phyloP scores from a whole-genome alignment of 331 rosid species.

The Quercus tomentella region DNA sequence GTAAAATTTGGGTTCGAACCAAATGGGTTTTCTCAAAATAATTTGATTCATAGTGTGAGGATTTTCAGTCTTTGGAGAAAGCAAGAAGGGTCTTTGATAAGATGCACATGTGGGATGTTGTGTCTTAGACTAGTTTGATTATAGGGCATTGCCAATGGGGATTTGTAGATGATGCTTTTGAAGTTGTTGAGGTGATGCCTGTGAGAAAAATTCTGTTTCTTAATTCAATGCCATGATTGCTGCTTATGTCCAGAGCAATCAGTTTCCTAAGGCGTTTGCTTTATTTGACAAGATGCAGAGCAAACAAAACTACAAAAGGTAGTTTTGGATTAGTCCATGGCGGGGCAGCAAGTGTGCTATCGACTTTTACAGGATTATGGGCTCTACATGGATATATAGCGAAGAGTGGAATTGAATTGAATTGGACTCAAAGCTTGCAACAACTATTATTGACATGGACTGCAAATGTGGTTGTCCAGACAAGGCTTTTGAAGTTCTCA shows the following conservation, averaged over 20 bases:
- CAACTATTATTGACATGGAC: slow-evolving; percentile 62
- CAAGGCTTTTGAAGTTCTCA: slow-evolving; percentile 45
- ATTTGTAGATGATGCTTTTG: slow-evolving; percentile 41
- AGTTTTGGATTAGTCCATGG: slow-evolving; percentile 37
- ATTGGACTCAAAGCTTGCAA: slow-evolving; percentile 55
- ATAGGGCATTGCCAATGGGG: slow-evolving; percentile 51
- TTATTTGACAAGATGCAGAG: slow-evolving; percentile 47
- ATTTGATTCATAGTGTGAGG: slow-evolving; percentile 38
- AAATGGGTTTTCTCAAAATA: slow-evolving; percentile 37
- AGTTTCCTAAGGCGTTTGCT: slow-evolving; percentile 47
- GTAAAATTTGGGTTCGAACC: slow-evolving; percentile 43
- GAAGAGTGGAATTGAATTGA: slow-evolving; percentile 32
- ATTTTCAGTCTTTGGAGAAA: slow-evolving; percentile 36
- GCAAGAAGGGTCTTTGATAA: slow-evolving; percentile 46
- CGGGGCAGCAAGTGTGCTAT: slow-evolving; percentile 58
- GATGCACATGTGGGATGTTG: slow-evolving; percentile 34
- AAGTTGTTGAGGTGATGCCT: slow-evolving; percentile 50
- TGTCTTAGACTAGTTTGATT: slow-evolving; percentile 57
- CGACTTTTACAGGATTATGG: slow-evolving; percentile 61
- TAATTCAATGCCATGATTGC: slow-evolving; percentile 70
- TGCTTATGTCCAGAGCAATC: slow-evolving; percentile 39
- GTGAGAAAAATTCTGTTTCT: slow-evolving; percentile 33
- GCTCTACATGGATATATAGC: slow-evolving; percentile 46
- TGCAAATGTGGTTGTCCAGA: slow-evolving; percentile 67
- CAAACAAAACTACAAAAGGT: slow-evolving; percentile 19